Conservation (phyloP, 169 alveolate genomes). For the Fabrea salina region DNA sequence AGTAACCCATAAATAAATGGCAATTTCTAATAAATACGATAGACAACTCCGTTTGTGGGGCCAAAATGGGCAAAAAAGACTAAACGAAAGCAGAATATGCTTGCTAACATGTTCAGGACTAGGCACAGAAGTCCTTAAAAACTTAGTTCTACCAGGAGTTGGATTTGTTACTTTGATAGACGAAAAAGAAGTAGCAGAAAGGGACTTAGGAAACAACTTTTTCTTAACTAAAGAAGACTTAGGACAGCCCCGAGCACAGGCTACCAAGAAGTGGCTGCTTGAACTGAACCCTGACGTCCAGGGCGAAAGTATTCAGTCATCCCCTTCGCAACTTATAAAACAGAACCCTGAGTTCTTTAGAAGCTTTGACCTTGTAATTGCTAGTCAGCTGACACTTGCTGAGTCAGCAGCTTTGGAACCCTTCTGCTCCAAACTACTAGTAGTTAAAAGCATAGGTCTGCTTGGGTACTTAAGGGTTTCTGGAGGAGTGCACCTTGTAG, state of each 20-base stretch:
- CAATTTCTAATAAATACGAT: slow-evolving; percentile 83
- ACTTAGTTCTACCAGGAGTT: slow-evolving; percentile 83
- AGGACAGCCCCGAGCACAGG: slow-evolving; percentile 72
- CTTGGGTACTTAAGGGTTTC: slow-evolving; percentile 69
- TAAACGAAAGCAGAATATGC: slow-evolving; percentile 59
- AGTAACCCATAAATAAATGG: too few species aligned
- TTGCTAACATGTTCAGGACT: slow-evolving; percentile 67
- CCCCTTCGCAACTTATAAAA: slow-evolving; percentile 28
- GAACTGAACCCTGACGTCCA: slow-evolving; percentile 85
- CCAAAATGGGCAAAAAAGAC: slow-evolving; percentile 72
- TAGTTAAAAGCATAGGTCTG: slow-evolving; percentile 73
- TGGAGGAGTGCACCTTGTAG: slow-evolving; percentile 63
- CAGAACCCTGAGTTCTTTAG: slow-evolving; percentile 29
- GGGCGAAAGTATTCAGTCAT: slow-evolving; percentile 53
- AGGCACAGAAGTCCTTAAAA: slow-evolving; percentile 81
- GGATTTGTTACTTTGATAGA: slow-evolving; percentile 79
- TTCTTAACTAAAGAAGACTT: slow-evolving; percentile 60
- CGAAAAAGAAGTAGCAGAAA: slow-evolving; percentile 52
- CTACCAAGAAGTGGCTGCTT: slow-evolving; percentile 49
- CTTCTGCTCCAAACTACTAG: slow-evolving; percentile 51
- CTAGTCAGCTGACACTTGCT: slow-evolving; percentile 40
- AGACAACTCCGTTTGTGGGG: slow-evolving; percentile 88
- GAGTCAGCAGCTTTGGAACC: slow-evolving; percentile 17
- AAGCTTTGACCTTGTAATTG: slow-evolving; percentile 44
- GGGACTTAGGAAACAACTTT: slow-evolving; percentile 81